Percentiles rank a stretch among this genome's conserved stretches.
Evolutionary conservation across 2,329 filamentous ascomycete species (phyloP).

Genomic region (Hirsutella thompsonii): DNA sequence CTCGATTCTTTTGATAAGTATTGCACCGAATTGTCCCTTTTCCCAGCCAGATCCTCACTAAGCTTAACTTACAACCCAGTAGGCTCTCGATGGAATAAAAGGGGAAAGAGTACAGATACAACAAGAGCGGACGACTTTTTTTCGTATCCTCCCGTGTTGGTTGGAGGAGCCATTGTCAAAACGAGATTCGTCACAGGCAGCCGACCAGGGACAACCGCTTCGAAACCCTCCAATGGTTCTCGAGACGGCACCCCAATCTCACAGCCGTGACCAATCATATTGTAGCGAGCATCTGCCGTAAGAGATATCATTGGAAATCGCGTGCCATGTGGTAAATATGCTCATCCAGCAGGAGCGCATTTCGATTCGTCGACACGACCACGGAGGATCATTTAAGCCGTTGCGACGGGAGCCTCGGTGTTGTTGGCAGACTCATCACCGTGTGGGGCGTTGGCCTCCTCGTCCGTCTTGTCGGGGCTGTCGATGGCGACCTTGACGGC

Average conservation of each 20-base stretch:
- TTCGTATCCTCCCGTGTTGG: neutral
- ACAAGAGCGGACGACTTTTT: constrained; percentile 8
- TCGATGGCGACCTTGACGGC: constrained; percentile 99
- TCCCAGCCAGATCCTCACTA: constrained; percentile 15
- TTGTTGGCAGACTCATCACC: constrained; percentile 30
- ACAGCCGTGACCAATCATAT: neutral
- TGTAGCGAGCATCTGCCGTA: constrained; percentile 21
- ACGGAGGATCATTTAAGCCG: constrained; percentile 17
- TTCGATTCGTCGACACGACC: constrained; percentile 9
- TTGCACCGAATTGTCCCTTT: constrained; percentile 21
- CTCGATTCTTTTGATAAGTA: constrained; percentile 8
- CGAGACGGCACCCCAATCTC: neutral
- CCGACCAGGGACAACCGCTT: neutral
- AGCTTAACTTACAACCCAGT: constrained; percentile 25
- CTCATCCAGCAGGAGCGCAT: constrained; percentile 15
- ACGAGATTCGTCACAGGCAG: neutral
- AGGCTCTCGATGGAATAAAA: constrained; percentile 18
- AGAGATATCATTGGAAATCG: constrained; percentile 25
- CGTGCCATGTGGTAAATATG: constrained; percentile 25
- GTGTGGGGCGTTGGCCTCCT: constrained; percentile 57
- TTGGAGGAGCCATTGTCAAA: constrained; percentile 2
- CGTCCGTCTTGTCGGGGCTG: constrained; percentile 89
- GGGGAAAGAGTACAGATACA: constrained; percentile 19
- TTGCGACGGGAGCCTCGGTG: constrained; percentile 18
- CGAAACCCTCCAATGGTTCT: constrained; percentile 3